These are phyloP conservation scores for Trichoderma aggressivum DNA, from an alignment of 2,329 filamentous ascomycete genomes.

Conservation along the genomic window DNA sequence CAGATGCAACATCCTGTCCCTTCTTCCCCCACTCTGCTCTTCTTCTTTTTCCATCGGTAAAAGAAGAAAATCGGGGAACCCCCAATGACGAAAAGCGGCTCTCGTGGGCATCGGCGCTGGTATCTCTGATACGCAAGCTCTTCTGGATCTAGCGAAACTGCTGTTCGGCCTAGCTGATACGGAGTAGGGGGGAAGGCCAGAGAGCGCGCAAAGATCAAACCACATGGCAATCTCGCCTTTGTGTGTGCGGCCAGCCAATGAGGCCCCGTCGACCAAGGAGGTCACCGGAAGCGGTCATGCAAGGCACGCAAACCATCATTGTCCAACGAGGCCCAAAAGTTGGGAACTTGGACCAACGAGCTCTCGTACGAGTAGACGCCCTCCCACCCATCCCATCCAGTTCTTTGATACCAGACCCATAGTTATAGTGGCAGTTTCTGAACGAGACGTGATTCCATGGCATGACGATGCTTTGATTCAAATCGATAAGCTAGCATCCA, in stretches of 20 bases:
- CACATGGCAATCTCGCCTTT: slow-evolving; percentile 17
- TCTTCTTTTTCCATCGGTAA: not conserved
- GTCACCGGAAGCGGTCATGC: slow-evolving; percentile 14
- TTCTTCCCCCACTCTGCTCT: not conserved
- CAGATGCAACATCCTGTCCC: not conserved
- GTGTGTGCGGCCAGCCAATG: slow-evolving; percentile 11
- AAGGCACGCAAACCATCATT: slow-evolving; percentile 15
- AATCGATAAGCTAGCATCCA: not conserved
- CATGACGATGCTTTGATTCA: not conserved
- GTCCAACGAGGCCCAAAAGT: not conserved
- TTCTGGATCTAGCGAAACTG: not conserved
- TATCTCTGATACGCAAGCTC: not conserved
- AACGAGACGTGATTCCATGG: not conserved
- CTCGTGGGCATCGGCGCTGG: not conserved
- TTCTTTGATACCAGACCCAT: not conserved
- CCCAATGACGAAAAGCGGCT: not conserved
- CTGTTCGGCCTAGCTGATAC: not conserved
- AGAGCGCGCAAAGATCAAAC: not conserved
- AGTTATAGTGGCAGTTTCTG: not conserved
- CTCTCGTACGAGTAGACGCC: not conserved
- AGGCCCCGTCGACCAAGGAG: not conserved
- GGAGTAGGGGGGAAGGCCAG: not conserved
- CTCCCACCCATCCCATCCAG: not conserved
- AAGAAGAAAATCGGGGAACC: not conserved
- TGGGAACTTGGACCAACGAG: slow-evolving; percentile 1